A percentile compares a stretch with the other conserved stretches of the same genome.
phyloP scores from a whole-genome alignment of 352 stramenopile genomes.

The Blastocystis sp. region DNA sequence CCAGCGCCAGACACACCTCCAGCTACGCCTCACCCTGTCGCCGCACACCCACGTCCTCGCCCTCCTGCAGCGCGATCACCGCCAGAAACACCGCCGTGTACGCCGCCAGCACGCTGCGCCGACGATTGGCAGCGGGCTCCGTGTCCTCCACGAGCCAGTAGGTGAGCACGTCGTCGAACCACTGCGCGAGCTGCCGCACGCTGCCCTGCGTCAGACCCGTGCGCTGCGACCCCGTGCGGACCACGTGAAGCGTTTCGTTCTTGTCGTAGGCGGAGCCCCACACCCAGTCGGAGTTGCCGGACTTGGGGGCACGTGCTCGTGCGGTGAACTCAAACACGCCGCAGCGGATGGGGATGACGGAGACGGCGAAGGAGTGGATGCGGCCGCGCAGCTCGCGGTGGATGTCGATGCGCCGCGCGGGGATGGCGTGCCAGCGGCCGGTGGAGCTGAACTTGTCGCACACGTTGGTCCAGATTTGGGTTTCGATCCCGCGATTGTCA shows the following conservation, averaged over 20 bases:
- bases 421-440: slow-evolving; percentile 63
- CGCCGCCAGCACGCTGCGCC: slow-evolving; percentile 17
- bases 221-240: slow-evolving; percentile 33
- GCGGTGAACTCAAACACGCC: slow-evolving; percentile 65
- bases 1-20: slow-evolving; percentile 37
- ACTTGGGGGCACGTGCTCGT: slow-evolving; percentile 62
- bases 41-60: slow-evolving; percentile 14
- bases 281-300: slow-evolving; percentile 65
- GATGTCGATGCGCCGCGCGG: slow-evolving; percentile 35
- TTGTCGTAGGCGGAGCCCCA: slow-evolving; percentile 51
- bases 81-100: slow-evolving; percentile 55
- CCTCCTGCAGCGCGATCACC: slow-evolving; percentile 29
- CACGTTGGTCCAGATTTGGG: slow-evolving; percentile 66
- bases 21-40: neutral
- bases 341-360: slow-evolving; percentile 65
- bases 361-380: slow-evolving; percentile 56
- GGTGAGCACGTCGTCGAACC: slow-evolving; percentile 58
- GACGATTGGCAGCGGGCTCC: neutral
- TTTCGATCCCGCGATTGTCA: slow-evolving; percentile 65
- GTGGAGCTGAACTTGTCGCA: slow-evolving; percentile 68
- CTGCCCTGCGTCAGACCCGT: slow-evolving; percentile 13
- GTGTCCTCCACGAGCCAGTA: slow-evolving; percentile 15
- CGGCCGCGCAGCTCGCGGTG: slow-evolving; percentile 32
- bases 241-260: slow-evolving; percentile 61
- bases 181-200: slow-evolving; percentile 45